Evolutionary conservation across 2,329 filamentous ascomycete genomes (phyloP).

Genomic region (Claviceps arundinis): DNA sequence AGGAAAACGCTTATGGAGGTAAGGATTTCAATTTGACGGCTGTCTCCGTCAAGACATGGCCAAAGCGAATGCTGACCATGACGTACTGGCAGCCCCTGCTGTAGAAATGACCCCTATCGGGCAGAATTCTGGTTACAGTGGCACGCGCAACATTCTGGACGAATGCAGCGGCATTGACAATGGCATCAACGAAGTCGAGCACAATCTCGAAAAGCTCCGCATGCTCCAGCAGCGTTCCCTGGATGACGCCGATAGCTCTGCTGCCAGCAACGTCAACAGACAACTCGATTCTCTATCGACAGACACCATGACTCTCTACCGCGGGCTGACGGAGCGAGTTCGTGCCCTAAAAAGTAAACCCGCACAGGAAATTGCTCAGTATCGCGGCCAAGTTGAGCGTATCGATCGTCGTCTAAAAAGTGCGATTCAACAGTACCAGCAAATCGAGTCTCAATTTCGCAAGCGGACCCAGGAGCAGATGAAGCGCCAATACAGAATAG

Average conservation of each 20-base stretch:
- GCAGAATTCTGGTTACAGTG: constrained; percentile 31
- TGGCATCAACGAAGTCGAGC: constrained; percentile 61
- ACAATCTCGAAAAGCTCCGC: constrained; percentile 58
- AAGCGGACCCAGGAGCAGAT: constrained; percentile 73
- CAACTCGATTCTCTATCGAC: constrained; percentile 61
- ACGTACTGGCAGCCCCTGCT: constrained; percentile 25
- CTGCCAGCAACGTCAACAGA: constrained; percentile 49
- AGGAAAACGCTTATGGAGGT: constrained; percentile 19
- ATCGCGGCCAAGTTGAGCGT: constrained; percentile 67
- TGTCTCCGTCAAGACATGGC: not conserved
- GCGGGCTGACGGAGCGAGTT: constrained; percentile 64
- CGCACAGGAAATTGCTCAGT: constrained; percentile 58
- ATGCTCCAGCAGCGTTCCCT: constrained; percentile 59
- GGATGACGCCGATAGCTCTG: constrained; percentile 59
- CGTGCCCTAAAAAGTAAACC: constrained; percentile 71
- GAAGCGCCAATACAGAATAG: constrained; percentile 81
- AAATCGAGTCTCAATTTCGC: constrained; percentile 66
- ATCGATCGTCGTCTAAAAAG: constrained; percentile 68
- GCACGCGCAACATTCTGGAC: constrained; percentile 63
- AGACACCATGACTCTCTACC: constrained; percentile 75
- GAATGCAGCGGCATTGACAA: constrained; percentile 71
- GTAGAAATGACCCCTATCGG: constrained; percentile 61
- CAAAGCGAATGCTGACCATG: not conserved
- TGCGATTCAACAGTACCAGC: constrained; percentile 71
- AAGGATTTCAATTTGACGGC: constrained; percentile 2